A percentile compares a stretch with the other conserved stretches of the same genome.
These are phyloP conservation scores for Sporothrix pallida DNA, from an alignment of 2,329 filamentous ascomycete genomes.

Conservation along the genomic window DNA sequence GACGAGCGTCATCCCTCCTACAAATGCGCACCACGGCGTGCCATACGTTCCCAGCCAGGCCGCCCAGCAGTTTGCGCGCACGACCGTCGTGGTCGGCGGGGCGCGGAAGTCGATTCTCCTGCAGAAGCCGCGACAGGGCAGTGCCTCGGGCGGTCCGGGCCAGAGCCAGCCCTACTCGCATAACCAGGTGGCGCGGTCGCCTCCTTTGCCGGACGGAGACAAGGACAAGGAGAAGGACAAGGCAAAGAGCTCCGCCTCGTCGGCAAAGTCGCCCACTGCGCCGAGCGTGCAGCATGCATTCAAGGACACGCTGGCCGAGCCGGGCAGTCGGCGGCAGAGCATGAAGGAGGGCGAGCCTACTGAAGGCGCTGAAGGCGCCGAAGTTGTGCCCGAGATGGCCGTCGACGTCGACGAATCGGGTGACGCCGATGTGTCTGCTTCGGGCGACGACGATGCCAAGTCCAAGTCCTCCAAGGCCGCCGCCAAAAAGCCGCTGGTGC, in stretches of 20 bases:
- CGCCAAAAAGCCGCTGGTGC: background rate
- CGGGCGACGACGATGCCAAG: background rate
- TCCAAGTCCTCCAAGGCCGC: background rate
- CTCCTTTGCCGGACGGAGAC: background rate
- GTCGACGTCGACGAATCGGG: background rate
- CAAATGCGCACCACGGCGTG: conserved; percentile 32
- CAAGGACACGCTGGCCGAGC: conserved; percentile 16
- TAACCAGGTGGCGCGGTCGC: background rate
- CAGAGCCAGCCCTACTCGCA: background rate
- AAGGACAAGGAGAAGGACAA: background rate
- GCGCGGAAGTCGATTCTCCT: background rate
- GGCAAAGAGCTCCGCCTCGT: background rate
- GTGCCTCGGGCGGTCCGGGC: too few species aligned
- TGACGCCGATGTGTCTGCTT: background rate
- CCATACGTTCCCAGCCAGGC: conserved; percentile 61
- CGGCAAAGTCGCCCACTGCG: background rate
- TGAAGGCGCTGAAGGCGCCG: background rate
- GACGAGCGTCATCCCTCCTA: conserved; percentile 1
- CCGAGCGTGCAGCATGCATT: conserved; percentile 17
- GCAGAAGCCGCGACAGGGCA: background rate
- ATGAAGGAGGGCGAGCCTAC: background rate
- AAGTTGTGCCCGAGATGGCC: background rate
- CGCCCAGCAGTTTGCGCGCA: conserved; percentile 60
- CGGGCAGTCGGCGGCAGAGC: conserved; percentile 16
- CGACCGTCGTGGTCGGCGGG: conserved; percentile 51